Evolutionary conservation across 805 yeast genomes (phyloP), one percentile per base, ranked within the genome.

Genomic region (Huiozyma sinensis): DNA sequence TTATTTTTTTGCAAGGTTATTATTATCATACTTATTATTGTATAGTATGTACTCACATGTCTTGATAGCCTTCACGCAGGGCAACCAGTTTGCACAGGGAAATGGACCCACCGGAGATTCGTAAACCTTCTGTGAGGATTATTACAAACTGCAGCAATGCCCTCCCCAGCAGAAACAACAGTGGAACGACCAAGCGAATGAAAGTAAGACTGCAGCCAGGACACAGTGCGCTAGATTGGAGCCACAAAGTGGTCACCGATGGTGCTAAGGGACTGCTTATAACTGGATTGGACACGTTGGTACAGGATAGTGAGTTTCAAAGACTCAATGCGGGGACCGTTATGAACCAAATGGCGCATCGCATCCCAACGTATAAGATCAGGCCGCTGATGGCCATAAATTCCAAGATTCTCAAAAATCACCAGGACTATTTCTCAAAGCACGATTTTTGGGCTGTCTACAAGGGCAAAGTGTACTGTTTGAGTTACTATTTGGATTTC

Each of bases 371-470:
- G 7, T 38, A 37, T 38, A 39, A 41, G 33, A 47, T 56, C 6
- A 48, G 47, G 29, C 66, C 66, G 7, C 86, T 85, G 0, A 50
- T 82, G 12, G 65, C 71, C 42, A 71, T 83, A 0, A 66, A 81
- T 5, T 68, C 66, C 36, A 78, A 73, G 2, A 82, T 83, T 52
- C 66, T 89, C 44, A 64, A 65, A 37, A 67, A 62, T 40, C 97
- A 90, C 60, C 50, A 47, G 39, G 70, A 67, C 13, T 60, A 70
- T 0, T 4, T 8, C n/a, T 11, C 9, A 11, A 49, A 47, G n/a
- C 73, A 73, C 0, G 95, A 92, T 57, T 84, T 84, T 46, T 90
- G 97, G 97, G 82, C 92, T 3, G 77, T 77, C 32, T 71, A 90
- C 6, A 77, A 76, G 38, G 85, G 88, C 4, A 82, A 77, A 54